Base-by-base conservation (phyloP, 2,329 filamentous ascomycete species). In the Lasiodiplodia theobromae region DNA sequence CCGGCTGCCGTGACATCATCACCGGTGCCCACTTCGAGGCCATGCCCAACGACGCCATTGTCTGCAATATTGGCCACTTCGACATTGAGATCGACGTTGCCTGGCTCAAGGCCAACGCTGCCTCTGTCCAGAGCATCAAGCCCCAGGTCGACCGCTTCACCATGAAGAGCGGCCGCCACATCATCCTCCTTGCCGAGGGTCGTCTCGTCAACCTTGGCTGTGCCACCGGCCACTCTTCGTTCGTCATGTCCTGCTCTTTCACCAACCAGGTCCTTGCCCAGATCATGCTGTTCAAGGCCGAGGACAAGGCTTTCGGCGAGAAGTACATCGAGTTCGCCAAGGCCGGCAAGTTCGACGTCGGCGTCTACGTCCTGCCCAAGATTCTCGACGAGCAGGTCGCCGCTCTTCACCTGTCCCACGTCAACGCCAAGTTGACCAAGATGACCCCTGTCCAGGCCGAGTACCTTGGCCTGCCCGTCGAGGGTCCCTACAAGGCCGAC, bases 231-330 rank as follows among this genome's bases (percentile, higher is more conserved):
- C 96, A 99, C 92, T 97, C 94, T 75, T 98, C 95, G 66, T 99
- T 99, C 85, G 96, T 99, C 88, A 98, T 99, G 96, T 97, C 94
- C 77, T 99, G 96, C 92, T 98, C 95, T 73, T 99, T 99, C 92
- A 97, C 94, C 89, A 99, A 99, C 92, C 96, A 99, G 89, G 96
- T 98, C 78, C 93, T 99, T 82, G 96, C 96, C 75, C 96, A 99
- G 88, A 98, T 99, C 86, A 91, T 97, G 87, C 87, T 99, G 79
- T 99, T 85, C 92, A 98, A 98, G 92, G 91, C 90, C 78, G 87
- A 91, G 77, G 94, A 98, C 81, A 88, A 88, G 81, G 91, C 86
- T 69, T 99, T 97, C 82, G 89, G 91, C 84, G 86, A 92, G 85
- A 97, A 97, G 89, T 97, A 97, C 86, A 85, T 94, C 77, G 96